Evolutionary conservation across 2,329 filamentous ascomycete species (phyloP).

Genomic region (Hypoxylon sp.): DNA sequence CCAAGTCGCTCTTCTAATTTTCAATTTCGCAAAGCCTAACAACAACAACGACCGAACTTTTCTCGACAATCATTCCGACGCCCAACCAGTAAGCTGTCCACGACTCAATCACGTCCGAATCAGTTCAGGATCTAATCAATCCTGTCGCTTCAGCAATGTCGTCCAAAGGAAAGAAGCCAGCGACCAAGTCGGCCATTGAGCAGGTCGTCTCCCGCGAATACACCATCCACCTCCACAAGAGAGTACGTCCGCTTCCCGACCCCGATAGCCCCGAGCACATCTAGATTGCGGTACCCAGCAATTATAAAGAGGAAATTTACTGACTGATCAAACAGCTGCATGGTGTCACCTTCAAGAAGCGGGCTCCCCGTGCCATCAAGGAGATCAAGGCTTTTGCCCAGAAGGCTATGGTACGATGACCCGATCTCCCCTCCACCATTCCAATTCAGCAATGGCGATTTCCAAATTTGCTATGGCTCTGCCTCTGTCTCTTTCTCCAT

Average conservation of each 20-base stretch:
- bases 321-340: conserved; percentile 73
- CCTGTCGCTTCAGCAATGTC: conserved; percentile 61
- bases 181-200: conserved; percentile 93
- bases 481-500: not conserved
- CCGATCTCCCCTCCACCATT: conserved; percentile 10
- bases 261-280: conserved; percentile 9
- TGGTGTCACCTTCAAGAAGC: conserved; percentile 99
- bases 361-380: conserved; percentile 98
- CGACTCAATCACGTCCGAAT: conserved; percentile 7
- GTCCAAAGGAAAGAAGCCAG: conserved; percentile 69
- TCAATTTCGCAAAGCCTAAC: conserved; percentile 41
- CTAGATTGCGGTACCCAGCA: not conserved
- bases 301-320: conserved; percentile 34
- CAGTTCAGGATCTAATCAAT: conserved; percentile 24
- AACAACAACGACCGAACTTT: conserved; percentile 40
- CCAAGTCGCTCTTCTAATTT: conserved; percentile 35
- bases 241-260: conserved; percentile 70
- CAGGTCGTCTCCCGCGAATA: conserved; percentile 99
- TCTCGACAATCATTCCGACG: conserved; percentile 42
- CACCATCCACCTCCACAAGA: conserved; percentile 99
- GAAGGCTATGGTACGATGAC: conserved; percentile 88
- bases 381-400: conserved; percentile 96
- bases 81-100: conserved; percentile 38
- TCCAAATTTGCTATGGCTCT: not conserved
- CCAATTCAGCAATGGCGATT: not conserved